Percentiles rank a stretch among this genome's conserved stretches.
Evolutionary conservation across 2,329 filamentous ascomycete genomes (phyloP).

Genomic region (Macroventuria anomochaeta): DNA sequence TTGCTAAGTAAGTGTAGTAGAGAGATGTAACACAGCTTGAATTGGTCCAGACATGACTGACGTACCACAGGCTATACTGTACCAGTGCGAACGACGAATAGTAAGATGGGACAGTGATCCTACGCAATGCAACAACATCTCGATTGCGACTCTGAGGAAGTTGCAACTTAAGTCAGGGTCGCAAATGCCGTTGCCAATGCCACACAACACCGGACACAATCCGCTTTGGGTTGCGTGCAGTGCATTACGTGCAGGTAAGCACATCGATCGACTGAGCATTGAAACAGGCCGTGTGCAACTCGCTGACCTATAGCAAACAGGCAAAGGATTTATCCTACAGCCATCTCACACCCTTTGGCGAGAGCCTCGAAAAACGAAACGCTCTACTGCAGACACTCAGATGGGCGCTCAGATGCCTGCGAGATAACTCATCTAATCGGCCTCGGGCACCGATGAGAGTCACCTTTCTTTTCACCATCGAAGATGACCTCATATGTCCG

Average conservation of each 20-base stretch:
- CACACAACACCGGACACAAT: neutral
- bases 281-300: slow-evolving; percentile 5
- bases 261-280: slow-evolving; percentile 10
- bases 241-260: slow-evolving; percentile 17
- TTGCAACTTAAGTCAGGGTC: slow-evolving; percentile 1
- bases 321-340: slow-evolving; percentile 3
- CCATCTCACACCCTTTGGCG: slow-evolving; percentile 6
- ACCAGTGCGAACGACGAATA: neutral
- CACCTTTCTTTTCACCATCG: neutral
- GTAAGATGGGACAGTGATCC: neutral
- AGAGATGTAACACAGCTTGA: slow-evolving; percentile 1
- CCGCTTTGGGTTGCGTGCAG: slow-evolving; percentile 4
- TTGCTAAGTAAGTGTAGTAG: neutral
- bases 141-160: neutral
- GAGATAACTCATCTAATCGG: neutral
- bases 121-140: slow-evolving; percentile 5
- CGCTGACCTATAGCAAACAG: slow-evolving; percentile 5
- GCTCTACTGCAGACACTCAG: neutral
- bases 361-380: neutral
- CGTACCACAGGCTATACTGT: slow-evolving; percentile 6
- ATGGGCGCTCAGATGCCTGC: neutral
- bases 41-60: slow-evolving; percentile 5
- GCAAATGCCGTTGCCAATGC: slow-evolving; percentile 7
- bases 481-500: slow-evolving; percentile 8
- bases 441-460: neutral